Evolutionary conservation across 306 rosid species (phyloP), one percentile per base, ranked within the genome.

Genomic region (Phaseolus lunatus): DNA sequence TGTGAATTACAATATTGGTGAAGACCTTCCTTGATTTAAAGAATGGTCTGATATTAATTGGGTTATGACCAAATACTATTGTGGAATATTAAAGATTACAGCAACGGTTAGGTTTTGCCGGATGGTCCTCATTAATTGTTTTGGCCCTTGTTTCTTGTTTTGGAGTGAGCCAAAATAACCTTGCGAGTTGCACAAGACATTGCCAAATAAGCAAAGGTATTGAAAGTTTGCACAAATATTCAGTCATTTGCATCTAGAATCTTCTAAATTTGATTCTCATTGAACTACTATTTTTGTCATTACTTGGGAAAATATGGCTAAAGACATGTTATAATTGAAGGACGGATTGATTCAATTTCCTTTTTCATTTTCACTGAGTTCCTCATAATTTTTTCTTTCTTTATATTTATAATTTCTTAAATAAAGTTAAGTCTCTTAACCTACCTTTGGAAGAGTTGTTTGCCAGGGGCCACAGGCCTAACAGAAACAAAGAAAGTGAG

Each of bases 31-130:
- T 9, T 54, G 0, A 23, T 67, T 73, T 66, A 12, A 62, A 62
- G 62, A 54, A 70, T 2, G 45, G 15, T 23, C 49, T 23, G 31
- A 59, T 68, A 75, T 10, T 81, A 75, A 58, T 33, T 19, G 37
- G 58, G 57, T 35, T 22, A 12, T 22, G 63, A 67, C 68, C 64
- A 61, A 67, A 65, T 67, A 29, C 61, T 56, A 75, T 1, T 77
- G 31, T 69, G 43, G 59, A 81, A 44, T 72, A 62, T 72, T 63
- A 50, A 64, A 72, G 57, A 49, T 20, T 31, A 70, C 48, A 50
- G 33, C 15, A 52, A 13, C 9, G 29, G 37, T 64, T 59, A 39
- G 67, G 54, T 49, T 61, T 67, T 73, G 15, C 61, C 33, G 54
- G 61, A 43, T 44, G 57, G 50, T 73, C 69, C 35, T 62, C 44